Base-by-base conservation (phyloP, 2,329 filamentous ascomycete genomes). In the Pyricularia sp. region DNA sequence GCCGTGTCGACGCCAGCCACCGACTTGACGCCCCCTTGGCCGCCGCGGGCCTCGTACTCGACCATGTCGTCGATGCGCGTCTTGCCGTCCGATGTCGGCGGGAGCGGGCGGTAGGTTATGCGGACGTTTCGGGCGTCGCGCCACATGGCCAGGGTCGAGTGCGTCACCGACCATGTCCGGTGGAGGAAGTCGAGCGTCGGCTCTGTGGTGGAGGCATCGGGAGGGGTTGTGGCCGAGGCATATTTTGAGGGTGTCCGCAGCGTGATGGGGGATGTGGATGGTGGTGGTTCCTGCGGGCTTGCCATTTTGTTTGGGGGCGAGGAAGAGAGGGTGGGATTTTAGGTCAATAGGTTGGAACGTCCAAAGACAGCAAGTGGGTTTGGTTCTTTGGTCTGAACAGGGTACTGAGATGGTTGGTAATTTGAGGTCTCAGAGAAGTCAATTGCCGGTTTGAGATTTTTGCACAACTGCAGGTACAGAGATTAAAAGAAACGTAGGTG, bases 141-240 rank as follows among this genome's bases (percentile, higher is more conserved):
- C 91, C 91, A 96, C 88, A 94, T 92, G 68, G 83, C 78, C 12
- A 92, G 84, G 5, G 88, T 90, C 4, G 86, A 89, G 77, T 91
- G 88, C 12, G 88, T 90, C 65, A 92, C 88, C 70, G 83, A 78
- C 89, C 89, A 92, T 66, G 84, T 89, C 66, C 86, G 79, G 64
- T 80, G 75, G 60, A 91, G 82, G 81, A 83, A 89, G 65, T 81
- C 75, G 30, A 85, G 74, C 2, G 82, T 72, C 4, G 86, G 85
- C 53, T 72, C 66, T 65, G 30, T 67, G 68, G 28, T 71, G 67
- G 53, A 68, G 33, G 66, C 70, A 62, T 66, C 12, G 2, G 66
- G 5, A 3, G 57, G n/a, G 64, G 74, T 62, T 60, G 74, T 62
- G 60, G 73, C 65, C 33, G 70, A 8, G 55, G 73, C 66, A 70